These are phyloP conservation scores for Thalassiosira pacifica DNA, from an alignment of 352 stramenopile species.

Conservation along the genomic window DNA sequence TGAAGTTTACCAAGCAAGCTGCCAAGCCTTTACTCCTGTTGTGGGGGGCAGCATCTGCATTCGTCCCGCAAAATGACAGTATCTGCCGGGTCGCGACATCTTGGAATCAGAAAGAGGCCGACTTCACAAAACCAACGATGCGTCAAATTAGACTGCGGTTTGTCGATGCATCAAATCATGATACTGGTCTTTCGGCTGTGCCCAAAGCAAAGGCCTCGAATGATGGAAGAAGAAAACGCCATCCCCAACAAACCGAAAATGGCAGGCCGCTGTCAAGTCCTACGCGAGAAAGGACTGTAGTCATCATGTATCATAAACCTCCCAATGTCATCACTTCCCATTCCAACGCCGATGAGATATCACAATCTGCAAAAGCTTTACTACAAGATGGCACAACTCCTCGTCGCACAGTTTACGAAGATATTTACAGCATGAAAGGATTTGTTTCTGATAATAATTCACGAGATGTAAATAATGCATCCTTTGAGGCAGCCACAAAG, in stretches of 20 bases:
- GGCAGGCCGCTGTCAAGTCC: not conserved
- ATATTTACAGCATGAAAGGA: constrained; percentile 68
- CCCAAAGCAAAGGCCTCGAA: not conserved
- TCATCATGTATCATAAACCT: constrained; percentile 77
- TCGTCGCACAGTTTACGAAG: constrained; percentile 69
- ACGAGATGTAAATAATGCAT: constrained; percentile 16
- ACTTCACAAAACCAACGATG: not conserved
- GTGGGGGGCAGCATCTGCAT: not conserved
- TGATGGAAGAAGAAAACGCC: not conserved
- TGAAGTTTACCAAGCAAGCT: not conserved
- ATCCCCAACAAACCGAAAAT: not conserved
- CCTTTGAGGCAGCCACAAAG: constrained; percentile 55
- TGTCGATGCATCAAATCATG: not conserved
- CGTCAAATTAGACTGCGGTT: not conserved
- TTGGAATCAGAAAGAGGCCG: not conserved
- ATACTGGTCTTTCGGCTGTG: not conserved
- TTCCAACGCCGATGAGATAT: constrained; percentile 57
- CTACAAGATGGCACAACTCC: not conserved
- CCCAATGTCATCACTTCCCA: constrained; percentile 75
- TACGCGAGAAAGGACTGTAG: constrained; percentile 63
- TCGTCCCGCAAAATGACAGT: not conserved
- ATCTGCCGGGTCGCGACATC: too few relatives aligned
- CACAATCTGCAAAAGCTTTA: not conserved
- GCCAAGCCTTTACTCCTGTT: not conserved
- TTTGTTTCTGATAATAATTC: constrained; percentile 57